Percentiles rank a stretch among this genome's conserved stretches.
Conservation (phyloP, 2,329 filamentous ascomycete genomes). For the Colletotrichum chlorophyti region DNA sequence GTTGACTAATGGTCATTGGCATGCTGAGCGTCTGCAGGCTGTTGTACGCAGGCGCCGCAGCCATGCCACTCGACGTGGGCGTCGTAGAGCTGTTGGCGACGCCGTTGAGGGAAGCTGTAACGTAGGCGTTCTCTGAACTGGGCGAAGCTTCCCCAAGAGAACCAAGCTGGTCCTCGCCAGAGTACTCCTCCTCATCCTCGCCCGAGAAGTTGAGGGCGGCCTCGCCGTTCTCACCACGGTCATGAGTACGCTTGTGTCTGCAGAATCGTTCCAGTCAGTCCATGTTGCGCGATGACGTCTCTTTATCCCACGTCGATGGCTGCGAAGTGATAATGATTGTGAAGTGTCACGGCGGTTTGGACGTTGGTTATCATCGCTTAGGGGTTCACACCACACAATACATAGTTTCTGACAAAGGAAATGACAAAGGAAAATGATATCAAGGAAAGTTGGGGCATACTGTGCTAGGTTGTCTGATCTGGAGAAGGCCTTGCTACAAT, state of each 20-base stretch:
- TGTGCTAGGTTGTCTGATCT: conserved; percentile 98
- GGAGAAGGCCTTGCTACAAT: conserved; percentile 99
- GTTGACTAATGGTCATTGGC: conserved; percentile 69
- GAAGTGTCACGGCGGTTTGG: conserved; percentile 41
- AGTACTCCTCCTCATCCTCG: conserved; percentile 84
- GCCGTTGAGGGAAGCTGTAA: conserved; percentile 58
- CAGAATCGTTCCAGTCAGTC: conserved; percentile 54
- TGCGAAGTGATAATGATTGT: conserved; percentile 40
- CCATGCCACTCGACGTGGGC: conserved; percentile 35
- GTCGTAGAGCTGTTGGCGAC: conserved; percentile 40
- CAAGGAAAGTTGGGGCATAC: conserved; percentile 64
- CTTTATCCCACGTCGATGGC: conserved; percentile 27
- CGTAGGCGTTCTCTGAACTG: conserved; percentile 71
- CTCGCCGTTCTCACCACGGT: conserved; percentile 67
- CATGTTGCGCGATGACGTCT: conserved; percentile 19
- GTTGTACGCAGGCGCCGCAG: conserved; percentile 52
- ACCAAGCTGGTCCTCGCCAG: conserved; percentile 83
- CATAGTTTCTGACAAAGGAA: conserved; percentile 39
- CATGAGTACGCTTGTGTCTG: conserved; percentile 84
- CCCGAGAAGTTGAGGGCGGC: conserved; percentile 71
- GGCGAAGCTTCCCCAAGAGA: conserved; percentile 82
- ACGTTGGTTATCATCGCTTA: conserved; percentile 35
- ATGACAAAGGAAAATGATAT: conserved; percentile 41
- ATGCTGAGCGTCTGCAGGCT: conserved; percentile 68
- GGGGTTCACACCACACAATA: conserved; percentile 47